Evolutionary conservation across 495 filamentous ascomycete genomes (phyloP), one percentile per base, ranked within the genome.

Genomic region (Clohesyomyces aquaticus): DNA sequence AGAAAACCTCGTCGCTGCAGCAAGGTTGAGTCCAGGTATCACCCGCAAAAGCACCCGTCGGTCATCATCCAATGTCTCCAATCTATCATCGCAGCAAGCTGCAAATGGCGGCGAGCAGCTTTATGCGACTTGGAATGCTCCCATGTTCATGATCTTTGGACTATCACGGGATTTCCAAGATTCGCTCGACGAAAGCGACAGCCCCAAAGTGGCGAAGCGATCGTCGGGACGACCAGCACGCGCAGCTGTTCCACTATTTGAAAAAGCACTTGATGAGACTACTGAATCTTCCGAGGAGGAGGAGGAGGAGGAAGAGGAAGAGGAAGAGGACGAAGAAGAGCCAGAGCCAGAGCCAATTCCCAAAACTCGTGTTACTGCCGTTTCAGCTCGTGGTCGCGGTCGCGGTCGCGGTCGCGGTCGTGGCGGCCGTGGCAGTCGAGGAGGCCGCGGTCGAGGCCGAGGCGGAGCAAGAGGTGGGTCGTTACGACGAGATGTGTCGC

Each of bases 51-150:
- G 42, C 18, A 69, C 66, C 4, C 55, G 32, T 14, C 32, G 66
- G 6, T 59, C 67, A 14, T 57, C 63, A 25, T 70, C 67, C 27
- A 70, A 64, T 41, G 38, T 64, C 23, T 63, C 63, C 1, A 45
- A 16, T 43, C 38, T 2, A 59, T 70, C 42, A 28, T 54, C 16
- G 59, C 54, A 29, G 28, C 64, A 0, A 28, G 21, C 21, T 27
- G 11, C 21, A 1, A 12, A 12, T 6, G 51, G 46, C 25, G n/a
- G n/a, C n/a, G n/a, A n/a, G n/a, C n/a, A n/a, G n/a, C 38, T 66
- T 19, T 42, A 52, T 35, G 59, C 63, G 18, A 42, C 28, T 12
- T 66, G 42, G 18, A 32, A 55, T 8, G 41, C 61, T 12, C 60
- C 49, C 2, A 14, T 65, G 6, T 23, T 71, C 8, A 57, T 61